These are phyloP conservation scores for Avena sativa DNA, from an alignment of 176 grass and related monocot species.

Conservation along the genomic window DNA sequence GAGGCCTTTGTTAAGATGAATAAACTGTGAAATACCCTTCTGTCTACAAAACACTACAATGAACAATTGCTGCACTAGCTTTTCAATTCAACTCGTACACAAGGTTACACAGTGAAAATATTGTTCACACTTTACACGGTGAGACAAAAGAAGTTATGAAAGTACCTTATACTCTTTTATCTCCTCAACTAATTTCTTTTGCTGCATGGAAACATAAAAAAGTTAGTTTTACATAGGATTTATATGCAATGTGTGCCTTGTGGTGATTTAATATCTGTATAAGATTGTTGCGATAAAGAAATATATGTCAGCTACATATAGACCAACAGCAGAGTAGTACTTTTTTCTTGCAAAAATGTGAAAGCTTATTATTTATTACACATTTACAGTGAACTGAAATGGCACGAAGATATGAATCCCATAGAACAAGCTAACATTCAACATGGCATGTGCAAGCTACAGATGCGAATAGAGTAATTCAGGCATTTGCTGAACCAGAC, in stretches of 20 bases:
- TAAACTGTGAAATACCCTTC: not conserved
- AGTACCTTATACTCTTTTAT: constrained; percentile 76
- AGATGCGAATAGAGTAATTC: not conserved
- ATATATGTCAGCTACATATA: not conserved
- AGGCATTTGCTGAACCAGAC: not conserved
- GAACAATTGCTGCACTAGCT: not conserved
- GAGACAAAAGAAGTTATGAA: constrained; percentile 17
- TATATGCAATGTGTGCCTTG: constrained; percentile 18
- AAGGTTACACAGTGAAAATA: constrained; percentile 31
- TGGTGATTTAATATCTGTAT: not conserved
- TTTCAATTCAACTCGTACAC: constrained; percentile 20
- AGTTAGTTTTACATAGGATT: constrained; percentile 28
- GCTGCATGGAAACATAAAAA: constrained; percentile 58
- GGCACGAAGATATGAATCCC: not conserved
- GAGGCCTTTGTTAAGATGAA: constrained; percentile 32
- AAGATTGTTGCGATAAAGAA: not conserved
- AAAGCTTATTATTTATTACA: constrained; percentile 4
- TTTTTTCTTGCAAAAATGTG: constrained; percentile 1
- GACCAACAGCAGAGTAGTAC: constrained; percentile 20
- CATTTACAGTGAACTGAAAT: constrained; percentile 20
- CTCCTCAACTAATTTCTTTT: constrained; percentile 67
- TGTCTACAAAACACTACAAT: not conserved
- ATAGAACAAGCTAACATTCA: not conserved
- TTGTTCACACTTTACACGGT: not conserved
- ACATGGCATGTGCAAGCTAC: not conserved